Percentiles rank a stretch among this genome's conserved stretches.
Evolutionary conservation across 441 rosid species (phyloP).

Genomic region (Francoa sonchifolia): DNA sequence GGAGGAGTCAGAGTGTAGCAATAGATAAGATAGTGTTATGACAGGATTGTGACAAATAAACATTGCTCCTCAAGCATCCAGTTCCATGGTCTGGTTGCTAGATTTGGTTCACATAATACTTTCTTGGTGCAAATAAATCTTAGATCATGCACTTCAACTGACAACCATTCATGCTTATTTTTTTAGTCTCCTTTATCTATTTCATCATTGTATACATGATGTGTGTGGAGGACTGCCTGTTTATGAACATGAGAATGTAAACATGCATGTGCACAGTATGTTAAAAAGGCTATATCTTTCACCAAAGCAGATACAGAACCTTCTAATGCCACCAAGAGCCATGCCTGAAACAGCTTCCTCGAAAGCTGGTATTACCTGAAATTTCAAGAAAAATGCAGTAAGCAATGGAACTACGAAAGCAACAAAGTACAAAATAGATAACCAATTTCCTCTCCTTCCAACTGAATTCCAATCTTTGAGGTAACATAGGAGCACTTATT

Average conservation of each 20-base stretch:
- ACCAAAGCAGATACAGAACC: slow-evolving; percentile 37
- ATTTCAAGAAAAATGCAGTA: slow-evolving; percentile 12
- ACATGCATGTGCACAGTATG: background rate
- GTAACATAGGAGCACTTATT: background rate
- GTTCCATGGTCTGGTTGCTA: no score
- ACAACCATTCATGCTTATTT: no score
- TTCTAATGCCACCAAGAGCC: slow-evolving; percentile 81
- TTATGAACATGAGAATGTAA: no score
- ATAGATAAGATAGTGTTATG: no score
- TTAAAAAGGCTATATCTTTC: slow-evolving; percentile 1
- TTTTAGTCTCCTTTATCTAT: no score
- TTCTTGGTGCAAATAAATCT: background rate
- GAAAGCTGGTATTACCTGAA: slow-evolving; percentile 89
- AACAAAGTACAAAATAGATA: background rate
- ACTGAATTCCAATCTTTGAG: background rate
- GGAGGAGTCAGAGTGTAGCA: no score
- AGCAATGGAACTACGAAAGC: background rate
- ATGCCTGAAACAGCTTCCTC: slow-evolving; percentile 94
- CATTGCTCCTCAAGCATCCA: no score
- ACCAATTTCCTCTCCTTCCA: slow-evolving; percentile 2
- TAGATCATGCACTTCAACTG: no score
- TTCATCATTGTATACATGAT: no score
- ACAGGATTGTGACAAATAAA: no score
- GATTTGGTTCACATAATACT: background rate
- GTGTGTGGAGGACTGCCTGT: no score